A percentile compares a stretch with the other conserved stretches of the same genome.
Conservation (phyloP, 2,329 filamentous ascomycete genomes). For the Incumbomyces delicatus region DNA sequence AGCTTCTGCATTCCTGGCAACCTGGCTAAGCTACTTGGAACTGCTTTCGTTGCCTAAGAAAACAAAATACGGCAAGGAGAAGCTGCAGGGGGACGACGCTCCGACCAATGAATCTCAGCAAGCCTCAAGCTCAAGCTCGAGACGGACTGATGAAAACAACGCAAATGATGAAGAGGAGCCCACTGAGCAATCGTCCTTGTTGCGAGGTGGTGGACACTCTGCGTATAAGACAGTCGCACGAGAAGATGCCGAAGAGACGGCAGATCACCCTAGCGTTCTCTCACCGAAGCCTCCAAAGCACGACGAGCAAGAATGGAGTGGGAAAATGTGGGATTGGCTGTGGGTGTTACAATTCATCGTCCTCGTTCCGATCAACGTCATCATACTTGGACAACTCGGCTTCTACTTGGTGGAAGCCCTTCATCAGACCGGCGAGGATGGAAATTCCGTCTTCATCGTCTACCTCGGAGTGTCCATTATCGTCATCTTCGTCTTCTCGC, state of each 20-base stretch:
- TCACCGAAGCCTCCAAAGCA: constrained; percentile 5
- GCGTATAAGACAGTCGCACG: constrained; percentile 29
- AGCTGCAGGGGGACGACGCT: constrained; percentile 29
- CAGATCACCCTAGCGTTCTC: constrained; percentile 16
- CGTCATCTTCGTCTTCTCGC: constrained; percentile 62
- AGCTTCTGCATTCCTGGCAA: constrained; percentile 61
- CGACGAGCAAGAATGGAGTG: constrained; percentile 75
- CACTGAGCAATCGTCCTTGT: constrained; percentile 16
- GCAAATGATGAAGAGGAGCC: constrained; percentile 23
- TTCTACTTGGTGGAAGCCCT: constrained; percentile 63
- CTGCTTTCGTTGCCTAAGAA: constrained; percentile 67
- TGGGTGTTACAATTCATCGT: constrained; percentile 83
- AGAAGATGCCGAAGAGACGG: constrained; percentile 30
- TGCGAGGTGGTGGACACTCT: constrained; percentile 12
- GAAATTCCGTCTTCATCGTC: constrained; percentile 59
- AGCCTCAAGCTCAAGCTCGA: constrained; percentile 6
- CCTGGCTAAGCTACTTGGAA: constrained; percentile 68
- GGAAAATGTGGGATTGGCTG: constrained; percentile 65
- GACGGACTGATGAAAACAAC: constrained; percentile 22
- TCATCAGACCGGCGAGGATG: constrained; percentile 76
- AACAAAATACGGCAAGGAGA: constrained; percentile 53
- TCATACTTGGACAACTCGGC: constrained; percentile 66
- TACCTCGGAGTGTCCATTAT: constrained; percentile 62
- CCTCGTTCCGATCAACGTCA: constrained; percentile 65
- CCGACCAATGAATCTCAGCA: constrained; percentile 13